Percentiles rank a stretch among this genome's conserved stretches.
These are phyloP conservation scores for Salvia rosmarinus DNA, from an alignment of 257 asterid species.

Conservation along the genomic window DNA sequence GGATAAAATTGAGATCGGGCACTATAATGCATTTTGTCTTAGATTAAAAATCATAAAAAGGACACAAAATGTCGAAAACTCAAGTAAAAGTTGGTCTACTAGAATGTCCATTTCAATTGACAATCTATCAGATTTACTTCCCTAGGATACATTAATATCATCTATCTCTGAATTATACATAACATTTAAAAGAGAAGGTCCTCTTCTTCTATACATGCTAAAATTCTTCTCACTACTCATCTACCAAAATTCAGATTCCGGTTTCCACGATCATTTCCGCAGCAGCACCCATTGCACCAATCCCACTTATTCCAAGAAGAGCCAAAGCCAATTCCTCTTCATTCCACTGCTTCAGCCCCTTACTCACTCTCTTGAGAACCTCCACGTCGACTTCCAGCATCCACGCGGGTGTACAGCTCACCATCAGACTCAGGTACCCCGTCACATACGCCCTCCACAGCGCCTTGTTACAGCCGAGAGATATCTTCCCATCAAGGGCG, in stretches of 20 bases:
- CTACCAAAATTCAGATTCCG: conserved; percentile 42
- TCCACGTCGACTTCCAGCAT: conserved; percentile 76
- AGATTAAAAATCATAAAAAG: no score
- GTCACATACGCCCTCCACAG: conserved; percentile 82
- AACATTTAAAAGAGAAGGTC: neutral
- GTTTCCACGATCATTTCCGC: conserved; percentile 82
- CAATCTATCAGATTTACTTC: neutral
- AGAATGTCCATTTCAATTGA: neutral
- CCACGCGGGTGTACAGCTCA: conserved; percentile 86
- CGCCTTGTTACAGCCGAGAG: conserved; percentile 79
- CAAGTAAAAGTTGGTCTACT: neutral
- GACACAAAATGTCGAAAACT: no score
- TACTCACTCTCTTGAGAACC: conserved; percentile 71
- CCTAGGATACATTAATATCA: neutral
- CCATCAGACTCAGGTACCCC: conserved; percentile 77
- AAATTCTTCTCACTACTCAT: neutral
- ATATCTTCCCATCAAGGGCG: conserved; percentile 75
- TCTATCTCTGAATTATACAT: conserved; percentile 1
- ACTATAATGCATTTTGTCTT: no score
- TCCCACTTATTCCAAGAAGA: conserved; percentile 71
- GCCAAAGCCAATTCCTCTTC: conserved; percentile 89
- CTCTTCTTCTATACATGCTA: neutral
- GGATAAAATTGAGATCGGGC: no score
- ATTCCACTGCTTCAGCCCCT: conserved; percentile 76
- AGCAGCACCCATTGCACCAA: conserved; percentile 84